These are phyloP conservation scores for Brettanomyces sp. DNA, from an alignment of 805 yeast genomes.

Conservation along the genomic window DNA sequence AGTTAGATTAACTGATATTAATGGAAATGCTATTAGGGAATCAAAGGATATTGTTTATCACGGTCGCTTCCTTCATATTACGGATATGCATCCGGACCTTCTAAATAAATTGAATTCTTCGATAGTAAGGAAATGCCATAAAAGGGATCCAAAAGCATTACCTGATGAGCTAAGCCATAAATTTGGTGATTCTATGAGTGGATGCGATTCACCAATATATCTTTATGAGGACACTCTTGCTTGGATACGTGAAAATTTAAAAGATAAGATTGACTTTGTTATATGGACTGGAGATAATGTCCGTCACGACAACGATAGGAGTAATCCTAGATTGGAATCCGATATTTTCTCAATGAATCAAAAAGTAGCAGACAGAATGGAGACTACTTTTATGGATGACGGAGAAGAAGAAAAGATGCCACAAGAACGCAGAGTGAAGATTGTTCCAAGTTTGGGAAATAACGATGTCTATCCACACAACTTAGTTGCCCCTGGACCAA, in stretches of 20 bases:
- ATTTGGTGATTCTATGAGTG: slow-evolving; percentile 66
- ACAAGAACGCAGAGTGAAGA: slow-evolving; percentile 24
- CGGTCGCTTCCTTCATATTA: slow-evolving; percentile 78
- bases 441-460: slow-evolving; percentile 73
- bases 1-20: slow-evolving; percentile 11
- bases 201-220: slow-evolving; percentile 68
- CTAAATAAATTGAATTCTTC: slow-evolving; percentile 45
- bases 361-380: slow-evolving; percentile 42
- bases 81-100: slow-evolving; percentile 83
- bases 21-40: not conserved
- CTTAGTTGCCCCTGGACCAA: slow-evolving; percentile 77
- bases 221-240: slow-evolving; percentile 53
- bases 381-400: slow-evolving; percentile 41
- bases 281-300: slow-evolving; percentile 90
- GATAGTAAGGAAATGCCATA: slow-evolving; percentile 49
- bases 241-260: slow-evolving; percentile 58
- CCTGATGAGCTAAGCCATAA: slow-evolving; percentile 41
- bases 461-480: slow-evolving; percentile 89
- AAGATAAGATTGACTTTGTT: slow-evolving; percentile 74
- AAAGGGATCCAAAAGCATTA: slow-evolving; percentile 17
- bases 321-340: slow-evolving; percentile 61
- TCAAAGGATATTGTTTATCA: slow-evolving; percentile 29
- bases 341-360: slow-evolving; percentile 65
- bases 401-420: slow-evolving; percentile 24
- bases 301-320: slow-evolving; percentile 75